Evolutionary conservation across 352 stramenopile genomes (phyloP).

Genomic region (Globisporangium radiosum): DNA sequence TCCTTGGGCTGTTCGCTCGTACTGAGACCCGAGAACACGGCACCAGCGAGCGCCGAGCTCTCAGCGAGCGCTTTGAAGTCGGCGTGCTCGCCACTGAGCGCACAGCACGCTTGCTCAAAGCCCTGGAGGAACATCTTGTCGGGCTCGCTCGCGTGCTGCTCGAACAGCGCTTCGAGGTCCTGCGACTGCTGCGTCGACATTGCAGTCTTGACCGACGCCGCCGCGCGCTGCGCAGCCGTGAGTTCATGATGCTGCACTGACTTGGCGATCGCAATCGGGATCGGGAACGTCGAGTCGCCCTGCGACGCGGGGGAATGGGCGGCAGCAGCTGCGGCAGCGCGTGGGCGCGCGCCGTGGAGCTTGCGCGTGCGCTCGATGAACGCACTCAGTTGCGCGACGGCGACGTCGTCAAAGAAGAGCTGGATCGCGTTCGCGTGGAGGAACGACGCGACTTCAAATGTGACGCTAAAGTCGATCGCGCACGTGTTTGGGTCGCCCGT

Average conservation of each 20-base stretch:
- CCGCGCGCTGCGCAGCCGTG: conserved; percentile 15
- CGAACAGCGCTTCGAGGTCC: conserved; percentile 40
- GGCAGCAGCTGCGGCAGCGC: conserved; percentile 6
- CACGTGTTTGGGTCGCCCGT: conserved; percentile 46
- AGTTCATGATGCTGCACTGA: not conserved
- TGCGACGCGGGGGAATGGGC: not conserved
- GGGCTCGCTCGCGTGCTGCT: conserved; percentile 40
- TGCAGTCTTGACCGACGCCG: conserved; percentile 30
- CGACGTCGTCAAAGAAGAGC: conserved; percentile 83
- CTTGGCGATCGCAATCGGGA: not conserved
- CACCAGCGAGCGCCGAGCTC: conserved; percentile 54
- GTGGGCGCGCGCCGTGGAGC: conserved; percentile 28
- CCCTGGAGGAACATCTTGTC: conserved; percentile 56
- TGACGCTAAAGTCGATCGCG: conserved; percentile 73
- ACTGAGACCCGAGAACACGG: conserved; percentile 73
- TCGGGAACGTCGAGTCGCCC: conserved; percentile 7
- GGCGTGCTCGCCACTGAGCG: conserved; percentile 49
- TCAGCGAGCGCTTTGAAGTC: conserved; percentile 56
- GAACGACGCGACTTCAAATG: conserved; percentile 76
- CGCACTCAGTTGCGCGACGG: conserved; percentile 71
- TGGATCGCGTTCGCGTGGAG: conserved; percentile 75
- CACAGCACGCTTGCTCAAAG: conserved; percentile 53
- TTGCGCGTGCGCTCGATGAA: conserved; percentile 67
- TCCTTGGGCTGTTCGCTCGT: conserved; percentile 42
- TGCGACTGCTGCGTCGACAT: conserved; percentile 53